A percentile compares a stretch with the other conserved stretches of the same genome.
Evolutionary conservation across 345 rosid genomes (phyloP).

Genomic region (Nasturtium officinale): DNA sequence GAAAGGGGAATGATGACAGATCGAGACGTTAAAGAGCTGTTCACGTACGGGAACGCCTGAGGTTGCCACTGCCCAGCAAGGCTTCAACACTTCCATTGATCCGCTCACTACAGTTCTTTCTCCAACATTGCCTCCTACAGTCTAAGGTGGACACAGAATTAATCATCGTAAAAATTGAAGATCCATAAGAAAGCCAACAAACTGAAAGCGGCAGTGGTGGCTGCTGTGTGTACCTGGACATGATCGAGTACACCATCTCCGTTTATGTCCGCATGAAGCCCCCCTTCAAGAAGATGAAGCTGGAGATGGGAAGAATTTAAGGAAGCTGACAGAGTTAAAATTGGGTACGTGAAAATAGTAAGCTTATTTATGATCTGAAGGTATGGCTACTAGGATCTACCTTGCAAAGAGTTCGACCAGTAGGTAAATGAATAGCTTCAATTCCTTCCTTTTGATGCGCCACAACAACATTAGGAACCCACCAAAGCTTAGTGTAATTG

Average conservation of each 20-base stretch:
- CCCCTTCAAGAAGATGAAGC: constrained; percentile 99
- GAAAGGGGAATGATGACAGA: constrained; percentile 83
- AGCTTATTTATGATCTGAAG: constrained; percentile 9
- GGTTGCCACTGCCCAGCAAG: constrained; percentile 98
- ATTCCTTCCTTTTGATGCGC: constrained; percentile 98
- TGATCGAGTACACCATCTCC: constrained; percentile 99
- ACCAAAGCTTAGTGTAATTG: constrained; percentile 92
- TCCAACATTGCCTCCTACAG: constrained; percentile 93
- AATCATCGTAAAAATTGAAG: constrained; percentile 10
- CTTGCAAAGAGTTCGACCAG: constrained; percentile 95
- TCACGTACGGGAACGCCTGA: constrained; percentile 95
- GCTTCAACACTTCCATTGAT: constrained; percentile 77
- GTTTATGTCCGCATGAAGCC: constrained; percentile 98
- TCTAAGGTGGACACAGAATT: constrained; percentile 52
- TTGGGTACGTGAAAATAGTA: constrained; percentile 1
- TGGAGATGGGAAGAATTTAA: constrained; percentile 34
- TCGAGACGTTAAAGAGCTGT: constrained; percentile 93
- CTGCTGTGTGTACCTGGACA: constrained; percentile 69
- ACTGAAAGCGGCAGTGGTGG: not conserved
- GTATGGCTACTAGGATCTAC: constrained; percentile 48
- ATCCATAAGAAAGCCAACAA: constrained; percentile 1
- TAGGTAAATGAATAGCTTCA: constrained; percentile 91
- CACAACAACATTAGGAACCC: constrained; percentile 98
- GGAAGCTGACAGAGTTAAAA: constrained; percentile 5
- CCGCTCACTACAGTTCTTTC: constrained; percentile 81